Percentiles rank a stretch among this genome's conserved stretches.
Conservation (phyloP, 1,139 yeast species). For the Suhomyces bolitotheri region DNA sequence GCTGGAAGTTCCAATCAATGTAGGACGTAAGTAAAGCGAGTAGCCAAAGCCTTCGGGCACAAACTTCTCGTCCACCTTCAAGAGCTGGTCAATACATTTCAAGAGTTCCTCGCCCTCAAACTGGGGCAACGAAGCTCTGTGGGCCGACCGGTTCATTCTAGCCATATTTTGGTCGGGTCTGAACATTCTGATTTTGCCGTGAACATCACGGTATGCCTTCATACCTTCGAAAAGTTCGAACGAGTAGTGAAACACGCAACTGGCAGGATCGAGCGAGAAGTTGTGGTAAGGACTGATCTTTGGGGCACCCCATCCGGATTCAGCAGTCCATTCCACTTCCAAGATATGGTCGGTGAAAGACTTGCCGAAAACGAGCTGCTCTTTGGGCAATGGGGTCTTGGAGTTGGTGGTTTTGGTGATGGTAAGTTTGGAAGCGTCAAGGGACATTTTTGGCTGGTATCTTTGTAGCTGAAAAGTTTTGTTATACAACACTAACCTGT, state of each 20-base stretch:
- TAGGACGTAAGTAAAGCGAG: slow-evolving; percentile 90
- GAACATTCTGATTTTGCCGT: slow-evolving; percentile 75
- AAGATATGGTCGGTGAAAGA: slow-evolving; percentile 90
- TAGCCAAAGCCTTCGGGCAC: slow-evolving; percentile 85
- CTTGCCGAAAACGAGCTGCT: slow-evolving; percentile 80
- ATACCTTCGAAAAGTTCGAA: slow-evolving; percentile 95
- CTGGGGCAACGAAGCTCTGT: slow-evolving; percentile 81
- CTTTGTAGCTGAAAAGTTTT: too few species aligned
- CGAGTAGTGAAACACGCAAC: slow-evolving; percentile 90
- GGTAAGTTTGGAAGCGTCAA: slow-evolving; percentile 69
- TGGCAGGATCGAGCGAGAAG: slow-evolving; percentile 76
- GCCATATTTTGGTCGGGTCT: slow-evolving; percentile 90
- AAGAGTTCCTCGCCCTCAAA: slow-evolving; percentile 78
- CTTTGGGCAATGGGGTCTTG: slow-evolving; percentile 67
- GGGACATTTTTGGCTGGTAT: slow-evolving; percentile 20
- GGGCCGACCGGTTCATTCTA: slow-evolving; percentile 86
- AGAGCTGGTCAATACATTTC: slow-evolving; percentile 72
- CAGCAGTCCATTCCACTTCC: slow-evolving; percentile 77
- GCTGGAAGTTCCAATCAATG: slow-evolving; percentile 87
- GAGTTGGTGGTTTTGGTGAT: slow-evolving; percentile 61
- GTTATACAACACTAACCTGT: too few species aligned
- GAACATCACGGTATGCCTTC: slow-evolving; percentile 81
- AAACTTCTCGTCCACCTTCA: slow-evolving; percentile 69
- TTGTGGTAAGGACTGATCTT: slow-evolving; percentile 82
- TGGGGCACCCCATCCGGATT: slow-evolving; percentile 84